phyloP scores from a whole-genome alignment of 2,329 filamentous ascomycete genomes.

The Phaeosphaeria sp. region DNA sequence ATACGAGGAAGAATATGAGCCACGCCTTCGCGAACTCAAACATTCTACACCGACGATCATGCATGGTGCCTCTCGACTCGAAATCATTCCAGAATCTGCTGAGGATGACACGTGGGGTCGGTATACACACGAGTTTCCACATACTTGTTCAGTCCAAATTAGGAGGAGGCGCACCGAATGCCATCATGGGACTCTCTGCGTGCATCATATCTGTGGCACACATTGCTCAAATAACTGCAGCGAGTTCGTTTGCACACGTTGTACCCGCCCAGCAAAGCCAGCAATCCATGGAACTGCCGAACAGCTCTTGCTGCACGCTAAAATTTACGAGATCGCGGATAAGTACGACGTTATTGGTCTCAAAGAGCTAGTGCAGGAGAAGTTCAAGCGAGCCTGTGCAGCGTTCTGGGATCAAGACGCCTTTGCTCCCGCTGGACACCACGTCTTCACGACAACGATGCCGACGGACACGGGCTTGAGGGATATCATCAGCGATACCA shows the following conservation, averaged over 20 bases:
- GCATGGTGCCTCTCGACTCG: not conserved
- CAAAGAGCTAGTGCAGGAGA: constrained; percentile 7
- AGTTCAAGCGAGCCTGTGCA: constrained; percentile 8
- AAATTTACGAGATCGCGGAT: constrained; percentile 13
- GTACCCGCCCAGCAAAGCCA: not conserved
- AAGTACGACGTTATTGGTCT: constrained; percentile 14
- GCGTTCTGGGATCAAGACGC: constrained; percentile 22
- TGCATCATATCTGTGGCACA: not conserved
- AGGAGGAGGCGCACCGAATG: not conserved
- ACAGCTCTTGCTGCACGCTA: not conserved
- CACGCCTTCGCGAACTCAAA: too few relatives aligned
- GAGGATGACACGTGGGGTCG: not conserved
- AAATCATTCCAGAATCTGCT: not conserved
- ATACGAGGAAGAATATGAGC: constrained; percentile 24
- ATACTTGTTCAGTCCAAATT: not conserved
- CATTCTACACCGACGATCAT: too few relatives aligned
- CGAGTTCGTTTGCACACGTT: not conserved
- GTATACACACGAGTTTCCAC: not conserved
- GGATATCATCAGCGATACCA: constrained; percentile 29
- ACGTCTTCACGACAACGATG: constrained; percentile 30
- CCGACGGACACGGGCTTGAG: constrained; percentile 37
- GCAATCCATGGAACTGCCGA: not conserved
- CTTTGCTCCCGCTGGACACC: constrained; percentile 32
- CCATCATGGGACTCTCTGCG: not conserved
- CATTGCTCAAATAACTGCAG: not conserved